A percentile compares a stretch with the other conserved stretches of the same genome.
phyloP scores from a whole-genome alignment of 2,329 filamentous ascomycete species.

The Sclerotinia subarctica region DNA sequence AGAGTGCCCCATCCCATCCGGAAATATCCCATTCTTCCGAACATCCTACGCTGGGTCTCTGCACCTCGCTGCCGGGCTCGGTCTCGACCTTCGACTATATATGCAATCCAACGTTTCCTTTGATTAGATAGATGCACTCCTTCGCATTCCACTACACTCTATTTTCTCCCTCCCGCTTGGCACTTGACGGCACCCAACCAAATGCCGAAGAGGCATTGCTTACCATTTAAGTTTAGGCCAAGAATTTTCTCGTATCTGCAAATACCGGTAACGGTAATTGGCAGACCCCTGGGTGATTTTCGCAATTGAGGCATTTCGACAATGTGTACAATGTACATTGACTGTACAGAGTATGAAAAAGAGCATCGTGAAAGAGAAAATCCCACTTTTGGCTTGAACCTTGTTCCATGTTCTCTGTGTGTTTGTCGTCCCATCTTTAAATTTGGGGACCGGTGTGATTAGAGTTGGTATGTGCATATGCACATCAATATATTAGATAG shows the following conservation, averaged over 20 bases:
- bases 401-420: not conserved
- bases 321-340: not conserved
- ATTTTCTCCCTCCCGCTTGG: not conserved
- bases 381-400: not conserved
- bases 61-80: not conserved
- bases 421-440: not conserved
- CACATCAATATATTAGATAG: not conserved
- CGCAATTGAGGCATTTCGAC: not conserved
- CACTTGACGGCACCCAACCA: not conserved
- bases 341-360: not conserved
- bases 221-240: not conserved
- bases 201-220: not conserved
- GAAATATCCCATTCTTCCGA: not conserved
- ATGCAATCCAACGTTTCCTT: not conserved
- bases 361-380: not conserved
- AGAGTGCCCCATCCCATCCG: not conserved
- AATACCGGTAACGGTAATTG: not conserved
- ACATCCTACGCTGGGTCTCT: too few relatives aligned
- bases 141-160: not conserved
- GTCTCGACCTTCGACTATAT: not conserved
- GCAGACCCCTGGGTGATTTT: not conserved
- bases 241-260: slow-evolving; percentile 6
- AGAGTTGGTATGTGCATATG: not conserved
- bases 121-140: not conserved
- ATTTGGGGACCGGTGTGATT: not conserved